These are phyloP conservation scores for Lepiota brunneoincarnata DNA, from an alignment of 768 basidiomycete genomes.

Conservation along the genomic window DNA sequence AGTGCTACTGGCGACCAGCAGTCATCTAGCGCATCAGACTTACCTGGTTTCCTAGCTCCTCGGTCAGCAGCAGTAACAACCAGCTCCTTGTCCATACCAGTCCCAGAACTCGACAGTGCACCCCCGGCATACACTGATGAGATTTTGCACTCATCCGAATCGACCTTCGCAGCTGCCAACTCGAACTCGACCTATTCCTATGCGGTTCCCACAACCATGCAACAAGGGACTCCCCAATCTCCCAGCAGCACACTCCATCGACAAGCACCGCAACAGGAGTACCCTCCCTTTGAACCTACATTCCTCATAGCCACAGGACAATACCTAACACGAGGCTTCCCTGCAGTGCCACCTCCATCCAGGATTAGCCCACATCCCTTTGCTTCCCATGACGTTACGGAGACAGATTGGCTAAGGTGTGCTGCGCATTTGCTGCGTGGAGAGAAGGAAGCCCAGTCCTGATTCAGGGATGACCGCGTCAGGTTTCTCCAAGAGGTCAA, in stretches of 20 bases:
- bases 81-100: no score
- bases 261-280: conserved; percentile 13
- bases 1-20: no score
- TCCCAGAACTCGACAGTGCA: no score
- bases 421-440: background rate
- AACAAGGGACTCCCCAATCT: background rate
- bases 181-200: background rate
- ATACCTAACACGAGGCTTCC: conserved; percentile 42
- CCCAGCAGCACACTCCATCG: conserved; percentile 16
- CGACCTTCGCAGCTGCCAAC: background rate
- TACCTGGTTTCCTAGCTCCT: no score
- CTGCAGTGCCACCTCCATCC: conserved; percentile 37
- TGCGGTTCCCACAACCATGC: background rate
- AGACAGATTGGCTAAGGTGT: conserved; percentile 49
- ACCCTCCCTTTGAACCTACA: conserved; percentile 28
- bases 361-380: conserved; percentile 45
- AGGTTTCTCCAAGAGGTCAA: conserved; percentile 7
- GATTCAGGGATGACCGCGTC: background rate
- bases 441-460: background rate
- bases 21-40: no score
- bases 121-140: no score
- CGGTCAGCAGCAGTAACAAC: no score
- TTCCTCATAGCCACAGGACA: conserved; percentile 28
- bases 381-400: conserved; percentile 41
- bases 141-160: background rate